Percentiles rank a stretch among this genome's conserved stretches.
These are phyloP conservation scores for Pseudogymnoascus sp. DNA, from an alignment of 2,329 filamentous ascomycete species.

Conservation along the genomic window DNA sequence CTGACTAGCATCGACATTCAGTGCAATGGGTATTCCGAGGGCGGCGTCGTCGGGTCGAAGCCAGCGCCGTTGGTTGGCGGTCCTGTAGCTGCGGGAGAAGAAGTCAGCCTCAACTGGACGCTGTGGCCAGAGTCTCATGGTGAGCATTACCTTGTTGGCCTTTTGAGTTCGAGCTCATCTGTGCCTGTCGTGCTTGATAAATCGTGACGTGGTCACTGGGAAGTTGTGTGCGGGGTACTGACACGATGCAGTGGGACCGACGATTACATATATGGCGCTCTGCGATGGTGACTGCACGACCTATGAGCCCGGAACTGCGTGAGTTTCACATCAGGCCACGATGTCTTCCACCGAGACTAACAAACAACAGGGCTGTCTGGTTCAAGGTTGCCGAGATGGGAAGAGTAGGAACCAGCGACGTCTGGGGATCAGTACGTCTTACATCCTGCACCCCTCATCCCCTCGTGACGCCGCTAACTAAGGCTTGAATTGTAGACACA, in stretches of 20 bases:
- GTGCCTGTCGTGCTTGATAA: neutral
- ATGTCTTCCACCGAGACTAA: neutral
- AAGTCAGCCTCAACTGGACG: constrained; percentile 48
- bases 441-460: neutral
- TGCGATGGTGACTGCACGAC: constrained; percentile 44
- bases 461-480: neutral
- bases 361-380: constrained; percentile 14
- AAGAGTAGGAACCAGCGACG: constrained; percentile 12
- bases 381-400: constrained; percentile 15
- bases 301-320: constrained; percentile 39
- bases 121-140: constrained; percentile 34
- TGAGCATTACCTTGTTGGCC: constrained; percentile 5
- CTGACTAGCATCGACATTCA: constrained; percentile 45
- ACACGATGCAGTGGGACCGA: constrained; percentile 40
- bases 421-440: constrained; percentile 10
- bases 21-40: constrained; percentile 45
- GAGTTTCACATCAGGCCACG: constrained; percentile 12
- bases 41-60: constrained; percentile 38
- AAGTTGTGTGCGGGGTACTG: constrained; percentile 34
- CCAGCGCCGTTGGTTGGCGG: constrained; percentile 50
- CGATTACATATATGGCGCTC: constrained; percentile 52
- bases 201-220: neutral
- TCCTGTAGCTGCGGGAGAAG: constrained; percentile 43
- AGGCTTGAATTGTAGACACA: constrained; percentile 1
- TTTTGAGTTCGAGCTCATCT: neutral